phyloP scores from a whole-genome alignment of 192 early-diverging fungal species.

The Podila clonocystis region DNA sequence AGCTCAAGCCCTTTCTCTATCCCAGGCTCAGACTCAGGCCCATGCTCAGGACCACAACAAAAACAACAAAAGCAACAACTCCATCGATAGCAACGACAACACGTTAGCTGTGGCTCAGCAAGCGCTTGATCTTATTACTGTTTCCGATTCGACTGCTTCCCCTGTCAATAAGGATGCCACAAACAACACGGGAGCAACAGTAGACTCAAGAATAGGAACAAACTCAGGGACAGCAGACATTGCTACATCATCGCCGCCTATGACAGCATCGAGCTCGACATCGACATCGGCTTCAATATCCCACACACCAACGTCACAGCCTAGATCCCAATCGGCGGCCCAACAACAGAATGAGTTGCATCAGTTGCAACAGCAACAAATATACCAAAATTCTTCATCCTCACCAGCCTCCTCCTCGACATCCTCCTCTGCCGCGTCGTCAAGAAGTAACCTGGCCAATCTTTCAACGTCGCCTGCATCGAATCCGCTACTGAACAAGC shows the following conservation, averaged over 20 bases:
- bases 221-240: not conserved
- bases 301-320: not conserved
- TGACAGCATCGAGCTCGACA: not conserved
- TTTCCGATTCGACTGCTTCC: not conserved
- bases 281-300: not conserved
- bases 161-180: not conserved
- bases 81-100: constrained; percentile 9
- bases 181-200: not conserved
- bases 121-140: not conserved
- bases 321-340: too few species aligned
- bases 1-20: not conserved
- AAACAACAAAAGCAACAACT: constrained; percentile 6
- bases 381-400: constrained; percentile 2
- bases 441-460: constrained; percentile 9
- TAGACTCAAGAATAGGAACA: not conserved
- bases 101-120: not conserved
- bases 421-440: not conserved
- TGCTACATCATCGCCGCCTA: not conserved
- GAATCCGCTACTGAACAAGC: constrained; percentile 64
- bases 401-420: not conserved
- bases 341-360: not conserved
- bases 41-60: constrained; percentile 1
- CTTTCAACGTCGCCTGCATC: constrained; percentile 17
- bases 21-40: too few species aligned
- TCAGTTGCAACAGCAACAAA: not conserved